phyloP scores from a whole-genome alignment of 108 stramenopile species.

The Cyclostephanos tholiformis region DNA sequence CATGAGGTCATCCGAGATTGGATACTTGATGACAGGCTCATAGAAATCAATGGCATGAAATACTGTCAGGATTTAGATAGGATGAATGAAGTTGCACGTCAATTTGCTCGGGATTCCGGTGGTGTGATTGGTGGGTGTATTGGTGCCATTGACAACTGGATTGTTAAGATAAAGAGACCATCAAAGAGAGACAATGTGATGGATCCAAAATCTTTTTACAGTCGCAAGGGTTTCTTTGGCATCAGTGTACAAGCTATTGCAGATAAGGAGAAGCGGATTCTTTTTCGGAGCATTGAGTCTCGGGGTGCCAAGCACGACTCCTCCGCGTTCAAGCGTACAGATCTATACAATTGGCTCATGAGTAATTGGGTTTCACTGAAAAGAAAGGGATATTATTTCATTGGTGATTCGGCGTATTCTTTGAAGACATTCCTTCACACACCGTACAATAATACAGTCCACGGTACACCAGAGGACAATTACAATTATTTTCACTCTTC shows the following conservation, averaged over 20 bases:
- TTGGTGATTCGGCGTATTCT: slow-evolving; percentile 30
- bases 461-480: slow-evolving; percentile 23
- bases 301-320: slow-evolving; percentile 28
- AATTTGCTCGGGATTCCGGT: not conserved
- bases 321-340: slow-evolving; percentile 15
- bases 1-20: not conserved
- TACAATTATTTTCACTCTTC: slow-evolving; percentile 39
- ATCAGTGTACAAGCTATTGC: slow-evolving; percentile 35
- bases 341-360: slow-evolving; percentile 3
- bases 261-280: slow-evolving; percentile 17
- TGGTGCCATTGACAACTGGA: not conserved
- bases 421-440: slow-evolving; percentile 23
- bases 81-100: slow-evolving; percentile 6
- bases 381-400: slow-evolving; percentile 9
- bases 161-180: slow-evolving; percentile 5
- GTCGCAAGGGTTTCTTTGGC: slow-evolving; percentile 42
- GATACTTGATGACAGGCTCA: not conserved
- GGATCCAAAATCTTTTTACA: slow-evolving; percentile 33
- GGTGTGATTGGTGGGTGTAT: slow-evolving; percentile 6
- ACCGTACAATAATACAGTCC: slow-evolving; percentile 25
- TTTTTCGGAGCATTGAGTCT: slow-evolving; percentile 7
- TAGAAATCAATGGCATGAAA: not conserved
- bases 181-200: slow-evolving; percentile 6
- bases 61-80: not conserved
- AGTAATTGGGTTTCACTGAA: not conserved